Evolutionary conservation across 2,329 filamentous ascomycete genomes (phyloP).

Genomic region (Monilinia polystroma): DNA sequence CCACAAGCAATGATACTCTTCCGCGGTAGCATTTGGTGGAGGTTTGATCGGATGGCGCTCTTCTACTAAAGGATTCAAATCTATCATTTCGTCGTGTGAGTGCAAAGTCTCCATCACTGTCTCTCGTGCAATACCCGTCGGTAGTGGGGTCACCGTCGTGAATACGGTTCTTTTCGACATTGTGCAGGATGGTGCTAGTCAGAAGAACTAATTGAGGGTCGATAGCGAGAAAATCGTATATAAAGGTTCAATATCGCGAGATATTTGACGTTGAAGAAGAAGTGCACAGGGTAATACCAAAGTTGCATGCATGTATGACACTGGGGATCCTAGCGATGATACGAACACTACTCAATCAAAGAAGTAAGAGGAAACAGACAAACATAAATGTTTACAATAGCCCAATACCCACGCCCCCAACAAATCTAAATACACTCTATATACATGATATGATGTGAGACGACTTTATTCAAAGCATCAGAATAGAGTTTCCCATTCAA

Average conservation of each 20-base stretch:
- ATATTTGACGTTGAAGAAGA: background rate
- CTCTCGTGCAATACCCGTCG: slow-evolving; percentile 63
- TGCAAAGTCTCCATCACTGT: slow-evolving; percentile 75
- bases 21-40: slow-evolving; percentile 62
- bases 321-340: background rate
- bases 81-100: slow-evolving; percentile 79
- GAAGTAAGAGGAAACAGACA: background rate
- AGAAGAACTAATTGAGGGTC: background rate
- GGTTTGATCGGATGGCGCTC: slow-evolving; percentile 67
- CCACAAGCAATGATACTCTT: slow-evolving; percentile 74
- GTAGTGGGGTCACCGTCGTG: slow-evolving; percentile 77
- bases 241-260: background rate
- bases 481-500: background rate
- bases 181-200: background rate
- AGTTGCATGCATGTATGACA: slow-evolving; percentile 1
- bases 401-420: background rate
- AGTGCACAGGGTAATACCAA: background rate
- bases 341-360: background rate
- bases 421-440: background rate
- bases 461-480: background rate
- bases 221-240: background rate
- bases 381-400: background rate
- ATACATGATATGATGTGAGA: slow-evolving; percentile 8
- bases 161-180: slow-evolving; percentile 54
- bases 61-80: slow-evolving; percentile 60